Base-by-base conservation (phyloP, 2,329 filamentous ascomycete genomes). In the Pleomassaria siparia region DNA sequence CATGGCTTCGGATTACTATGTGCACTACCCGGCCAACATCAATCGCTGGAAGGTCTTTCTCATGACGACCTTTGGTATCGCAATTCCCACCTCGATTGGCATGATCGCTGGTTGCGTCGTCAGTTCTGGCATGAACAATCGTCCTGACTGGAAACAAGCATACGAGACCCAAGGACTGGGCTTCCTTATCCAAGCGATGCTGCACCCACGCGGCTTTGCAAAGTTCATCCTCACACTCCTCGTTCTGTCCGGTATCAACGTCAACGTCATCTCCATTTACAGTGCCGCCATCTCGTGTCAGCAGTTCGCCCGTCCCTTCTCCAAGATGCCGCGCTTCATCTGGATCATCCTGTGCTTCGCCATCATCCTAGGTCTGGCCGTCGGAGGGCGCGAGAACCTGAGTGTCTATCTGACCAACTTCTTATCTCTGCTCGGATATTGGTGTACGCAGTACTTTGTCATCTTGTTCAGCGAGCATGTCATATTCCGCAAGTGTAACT, bases 401-500 rank as follows among this genome's bases (percentile, higher is more conserved):
- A 66, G 70, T 12, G 61, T 64, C 10, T 74, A 76, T 49, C 62
- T 78, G 13, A 60, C 71, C 41, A 76, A 77, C 53, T 77, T 77
- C 56, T 64, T 77, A 13, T 67, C 68, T 9, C 51, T 77, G 40
- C 63, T 78, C 0, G 75, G 75, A 13, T 78, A 78, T 60, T 77
- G 74, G 74, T 72, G 66, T 22, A 72, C 74, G 3, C 69, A 67
- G 18, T 78, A 74, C 54, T 74, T 74, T 40, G 60, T 76, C 45
- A 76, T 77, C 44, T 56, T 77, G 10, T 71, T 74, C 40, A 67
- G 70, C 30, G 75, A 77, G 59, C 73, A 77, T 48, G 70, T 72
- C 32, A 77, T 78, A 66, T 77, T 78, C 66, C 66, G 75, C 3
- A 64, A 66, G 32, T 86, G 82, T 82, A 72, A 69, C 32, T 69